Evolutionary conservation across 129 eudicot genomes (phyloP), one percentile per base, ranked within the genome.

Genomic region (Arctium lappa): DNA sequence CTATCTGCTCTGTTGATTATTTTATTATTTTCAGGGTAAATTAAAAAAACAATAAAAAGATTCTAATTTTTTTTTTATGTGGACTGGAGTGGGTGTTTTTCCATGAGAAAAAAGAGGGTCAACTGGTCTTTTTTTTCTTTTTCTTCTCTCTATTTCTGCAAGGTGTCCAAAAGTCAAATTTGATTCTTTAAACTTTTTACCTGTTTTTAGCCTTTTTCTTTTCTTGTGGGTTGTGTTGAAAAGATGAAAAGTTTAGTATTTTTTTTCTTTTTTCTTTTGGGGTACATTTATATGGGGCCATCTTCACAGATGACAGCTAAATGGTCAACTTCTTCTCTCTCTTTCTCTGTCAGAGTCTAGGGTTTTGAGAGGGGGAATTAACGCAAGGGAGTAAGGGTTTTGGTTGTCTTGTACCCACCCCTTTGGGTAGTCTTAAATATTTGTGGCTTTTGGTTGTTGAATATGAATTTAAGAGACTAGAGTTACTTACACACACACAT

Each of bases 381-480:
- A 76, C 69, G 79, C 72, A 81, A 78, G 78, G 74, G 81, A 82
- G 83, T 62, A 82, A 83, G 88, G 82, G 85, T 85, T 87, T 84
- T 85, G 87, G 92, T 81, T 90, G 90, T 86, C 86, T 63, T 86
- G 82, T 84, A 89, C 90, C 93, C 86, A 91, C 91, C 89, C 87
- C 81, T 84, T 82, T 73, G 74, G 86, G 84, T 80, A 82, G 81
- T 79, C 90, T 86, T 85, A 73, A 91, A 86, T 81, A 86, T 74
- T 88, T 84, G 53, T 89, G 87, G 89, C 86, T 87, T 89, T 86
- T 82, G 90, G 96, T 91, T 89, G 96, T 82, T 89, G 96, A 74
- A 78, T 84, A 22, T 33, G 87, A 79, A 79, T 84, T 84, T 84
- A 84, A 72, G 87, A 79, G 75, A 73, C 87, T 39, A 73, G 33